phyloP scores from a whole-genome alignment of 306 rosid genomes.

The Crotalaria pallida region DNA sequence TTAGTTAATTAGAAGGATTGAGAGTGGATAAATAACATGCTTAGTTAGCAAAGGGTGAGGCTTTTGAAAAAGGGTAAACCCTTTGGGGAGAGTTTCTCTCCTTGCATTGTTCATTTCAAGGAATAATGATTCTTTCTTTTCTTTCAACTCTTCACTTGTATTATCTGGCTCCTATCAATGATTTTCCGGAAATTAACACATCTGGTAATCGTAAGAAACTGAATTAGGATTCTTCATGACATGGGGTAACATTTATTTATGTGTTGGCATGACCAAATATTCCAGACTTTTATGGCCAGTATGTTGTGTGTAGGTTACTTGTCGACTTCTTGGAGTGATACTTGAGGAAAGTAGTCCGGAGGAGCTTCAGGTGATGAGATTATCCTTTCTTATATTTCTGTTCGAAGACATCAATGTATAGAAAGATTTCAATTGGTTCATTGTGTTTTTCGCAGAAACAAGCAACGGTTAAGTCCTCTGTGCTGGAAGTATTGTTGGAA shows the following conservation, averaged over 20 bases:
- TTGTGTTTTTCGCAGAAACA: slow-evolving; percentile 56
- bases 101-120: no score
- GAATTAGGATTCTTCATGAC: slow-evolving; percentile 4
- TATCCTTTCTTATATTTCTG: slow-evolving; percentile 12
- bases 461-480: slow-evolving; percentile 79
- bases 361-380: slow-evolving; percentile 79
- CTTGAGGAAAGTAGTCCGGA: slow-evolving; percentile 82
- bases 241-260: slow-evolving; percentile 4
- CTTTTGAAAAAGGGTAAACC: no score
- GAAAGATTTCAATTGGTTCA: slow-evolving; percentile 16
- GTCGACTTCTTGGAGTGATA: slow-evolving; percentile 83
- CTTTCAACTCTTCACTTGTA: no score
- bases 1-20: no score
- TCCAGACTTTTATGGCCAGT: not conserved
- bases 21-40: no score
- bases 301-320: slow-evolving; percentile 59
- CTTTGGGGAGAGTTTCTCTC: no score
- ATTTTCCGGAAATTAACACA: not conserved
- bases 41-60: no score
- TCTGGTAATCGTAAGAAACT: not conserved
- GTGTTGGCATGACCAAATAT: not conserved
- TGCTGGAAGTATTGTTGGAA: slow-evolving; percentile 79
- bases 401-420: slow-evolving; percentile 15
- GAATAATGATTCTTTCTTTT: no score
- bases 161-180: not conserved